These are phyloP conservation scores for Alternaria postmessia DNA, from an alignment of 2,329 filamentous ascomycete genomes.

Conservation along the genomic window DNA sequence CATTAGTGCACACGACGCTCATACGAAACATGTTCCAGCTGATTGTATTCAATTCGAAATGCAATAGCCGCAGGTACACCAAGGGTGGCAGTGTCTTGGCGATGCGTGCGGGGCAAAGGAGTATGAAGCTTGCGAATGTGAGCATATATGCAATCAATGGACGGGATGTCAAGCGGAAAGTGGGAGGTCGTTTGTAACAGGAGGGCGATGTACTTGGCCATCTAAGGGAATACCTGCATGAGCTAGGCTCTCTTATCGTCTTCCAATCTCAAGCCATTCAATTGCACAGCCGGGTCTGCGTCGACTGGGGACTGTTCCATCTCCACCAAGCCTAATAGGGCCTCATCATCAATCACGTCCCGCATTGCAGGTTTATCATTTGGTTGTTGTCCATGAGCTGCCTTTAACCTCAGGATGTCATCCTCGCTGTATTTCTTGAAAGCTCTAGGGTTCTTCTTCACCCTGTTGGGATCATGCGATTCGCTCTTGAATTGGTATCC, in stretches of 20 bases:
- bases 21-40: constrained; percentile 3
- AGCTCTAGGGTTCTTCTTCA: constrained; percentile 44
- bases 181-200: not conserved
- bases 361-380: constrained; percentile 34
- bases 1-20: not conserved
- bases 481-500: constrained; percentile 47
- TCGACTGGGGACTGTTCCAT: constrained; percentile 24
- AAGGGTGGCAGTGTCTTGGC: not conserved
- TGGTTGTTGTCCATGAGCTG: constrained; percentile 42
- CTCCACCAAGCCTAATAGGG: constrained; percentile 39
- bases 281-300: constrained; percentile 18
- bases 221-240: not conserved
- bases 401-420: constrained; percentile 36
- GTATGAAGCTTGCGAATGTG: not conserved
- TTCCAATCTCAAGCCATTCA: constrained; percentile 33
- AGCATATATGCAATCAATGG: not conserved
- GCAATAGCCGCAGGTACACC: not conserved
- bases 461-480: constrained; percentile 33
- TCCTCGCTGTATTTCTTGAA: constrained; percentile 40
- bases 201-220: not conserved
- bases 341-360: constrained; percentile 46
- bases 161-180: not conserved
- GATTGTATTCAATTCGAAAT: not conserved
- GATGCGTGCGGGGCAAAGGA: not conserved
- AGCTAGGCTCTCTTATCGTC: constrained; percentile 20